Percentiles rank a stretch among this genome's conserved stretches.
Conservation (phyloP, 371 early-diverging fungal genomes). For the Parasitella parasitica region DNA sequence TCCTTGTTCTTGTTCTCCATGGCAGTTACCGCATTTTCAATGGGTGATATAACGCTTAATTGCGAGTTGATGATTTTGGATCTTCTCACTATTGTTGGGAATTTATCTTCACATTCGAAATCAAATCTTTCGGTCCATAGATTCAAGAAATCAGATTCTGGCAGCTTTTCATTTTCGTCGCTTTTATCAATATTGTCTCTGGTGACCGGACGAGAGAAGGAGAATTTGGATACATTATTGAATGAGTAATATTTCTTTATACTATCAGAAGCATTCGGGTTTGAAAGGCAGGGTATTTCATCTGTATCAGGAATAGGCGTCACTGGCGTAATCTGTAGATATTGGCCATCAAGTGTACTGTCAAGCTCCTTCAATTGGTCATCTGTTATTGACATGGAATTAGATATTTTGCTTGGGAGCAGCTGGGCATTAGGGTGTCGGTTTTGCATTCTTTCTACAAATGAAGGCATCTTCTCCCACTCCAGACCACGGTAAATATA, state of each 20-base stretch:
- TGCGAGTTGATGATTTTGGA: constrained; percentile 53
- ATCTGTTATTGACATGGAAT: constrained; percentile 29
- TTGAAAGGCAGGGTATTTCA: constrained; percentile 23
- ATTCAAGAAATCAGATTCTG: constrained; percentile 67
- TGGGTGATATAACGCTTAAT: constrained; percentile 66
- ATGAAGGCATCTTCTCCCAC: constrained; percentile 77
- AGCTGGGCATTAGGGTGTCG: constrained; percentile 66
- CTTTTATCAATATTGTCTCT: constrained; percentile 4
- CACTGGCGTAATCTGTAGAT: constrained; percentile 74
- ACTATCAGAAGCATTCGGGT: constrained; percentile 43
- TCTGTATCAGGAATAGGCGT: constrained; percentile 56
- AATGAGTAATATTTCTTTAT: constrained; percentile 61
- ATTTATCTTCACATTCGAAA: constrained; percentile 63
- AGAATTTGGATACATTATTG: constrained; percentile 67
- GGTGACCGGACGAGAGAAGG: constrained; percentile 61
- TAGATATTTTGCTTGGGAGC: constrained; percentile 44
- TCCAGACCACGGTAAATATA: constrained; percentile 73
- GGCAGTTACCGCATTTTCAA: constrained; percentile 77
- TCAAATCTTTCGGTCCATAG: constrained; percentile 78
- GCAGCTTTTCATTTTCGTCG: constrained; percentile 24
- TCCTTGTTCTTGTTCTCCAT: constrained; percentile 73
- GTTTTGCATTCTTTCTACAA: constrained; percentile 73
- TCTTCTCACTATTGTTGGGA: constrained; percentile 70
- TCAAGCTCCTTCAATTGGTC: constrained; percentile 55
- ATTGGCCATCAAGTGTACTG: constrained; percentile 54